Conservation (phyloP, 805 yeast species). For the Metschnikowia lochheadii region DNA sequence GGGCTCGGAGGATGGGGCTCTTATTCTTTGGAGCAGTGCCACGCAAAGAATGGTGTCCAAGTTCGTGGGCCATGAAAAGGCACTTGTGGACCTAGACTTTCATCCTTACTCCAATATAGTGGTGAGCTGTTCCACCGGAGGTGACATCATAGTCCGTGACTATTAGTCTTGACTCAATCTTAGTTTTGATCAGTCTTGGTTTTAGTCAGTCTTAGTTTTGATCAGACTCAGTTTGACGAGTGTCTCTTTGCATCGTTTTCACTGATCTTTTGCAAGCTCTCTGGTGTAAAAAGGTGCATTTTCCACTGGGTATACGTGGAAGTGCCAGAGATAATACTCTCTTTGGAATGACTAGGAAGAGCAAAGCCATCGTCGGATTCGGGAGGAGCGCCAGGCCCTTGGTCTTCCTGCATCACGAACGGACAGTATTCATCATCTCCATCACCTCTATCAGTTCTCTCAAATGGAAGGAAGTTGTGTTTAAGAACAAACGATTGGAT, state of each 20-base stretch:
- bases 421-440: constrained; percentile 35
- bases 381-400: constrained; percentile 8
- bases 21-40: constrained; percentile 57
- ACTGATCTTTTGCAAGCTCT: constrained; percentile 27
- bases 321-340: not conserved
- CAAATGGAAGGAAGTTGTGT: constrained; percentile 43
- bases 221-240: too few species aligned
- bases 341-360: constrained; percentile 23
- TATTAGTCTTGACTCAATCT: not conserved
- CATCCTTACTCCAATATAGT: constrained; percentile 42
- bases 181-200: not conserved
- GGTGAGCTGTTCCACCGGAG: constrained; percentile 53
- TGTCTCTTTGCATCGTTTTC: constrained; percentile 5
- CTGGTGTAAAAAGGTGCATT: constrained; percentile 27
- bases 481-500: constrained; percentile 53
- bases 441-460: constrained; percentile 1
- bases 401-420: constrained; percentile 16
- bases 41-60: constrained; percentile 46
- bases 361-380: not conserved
- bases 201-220: too few species aligned
- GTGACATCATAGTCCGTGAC: constrained; percentile 46
- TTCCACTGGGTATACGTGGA: constrained; percentile 22
- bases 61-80: constrained; percentile 56
- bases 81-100: constrained; percentile 57
- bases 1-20: constrained; percentile 60